Evolutionary conservation across 2,329 filamentous ascomycete species (phyloP), one percentile per base, ranked within the genome.

Genomic region (Emergomyces africanus): DNA sequence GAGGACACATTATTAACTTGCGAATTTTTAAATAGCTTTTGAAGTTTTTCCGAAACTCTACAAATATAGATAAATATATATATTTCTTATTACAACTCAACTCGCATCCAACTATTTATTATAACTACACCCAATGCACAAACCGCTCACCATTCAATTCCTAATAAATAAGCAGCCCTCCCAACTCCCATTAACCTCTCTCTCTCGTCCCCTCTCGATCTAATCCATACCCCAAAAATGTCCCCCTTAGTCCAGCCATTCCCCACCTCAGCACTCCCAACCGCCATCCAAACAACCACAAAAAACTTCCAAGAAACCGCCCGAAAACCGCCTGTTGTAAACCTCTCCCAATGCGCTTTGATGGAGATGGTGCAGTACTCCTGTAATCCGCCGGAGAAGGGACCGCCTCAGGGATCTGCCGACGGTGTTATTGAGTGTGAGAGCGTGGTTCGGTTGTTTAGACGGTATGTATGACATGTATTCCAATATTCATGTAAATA

Each of bases 361-460:
- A 74, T 81, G 64, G 81, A 85, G 68, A 70, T 86, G 70, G 72
- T 82, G 53, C 83, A 87, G 71, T 86, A 84, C 67, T 78, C 78
- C 30, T 87, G 84, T 70, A 78, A 83, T 66, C 71, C 83, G 10
- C 72, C 77, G 9, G 70, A 74, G 41, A 72, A 75, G 57, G 69
- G 68, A 50, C 71, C 75, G 39, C 72, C 71, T 20, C 67, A 69
- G 56, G 53, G 23, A 42, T 72, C 75, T 2, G 20, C 42, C 12
- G 20, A 20, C 9, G 70, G 73, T 2, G 70, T 81, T 30, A 69
- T 80, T n/a, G 68, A 69, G 5, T 85, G 83, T 66, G 72, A 78
- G 67, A 80, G 81, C n/a, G 71, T 85, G 33, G 75, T 83, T 66
- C 71, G 82, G 67, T 70, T 83, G 56, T 83, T 85, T 69, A 72